Percentiles rank a stretch among this genome's conserved stretches.
Evolutionary conservation across 805 yeast species (phyloP).

Genomic region (Teunomyces stri): DNA sequence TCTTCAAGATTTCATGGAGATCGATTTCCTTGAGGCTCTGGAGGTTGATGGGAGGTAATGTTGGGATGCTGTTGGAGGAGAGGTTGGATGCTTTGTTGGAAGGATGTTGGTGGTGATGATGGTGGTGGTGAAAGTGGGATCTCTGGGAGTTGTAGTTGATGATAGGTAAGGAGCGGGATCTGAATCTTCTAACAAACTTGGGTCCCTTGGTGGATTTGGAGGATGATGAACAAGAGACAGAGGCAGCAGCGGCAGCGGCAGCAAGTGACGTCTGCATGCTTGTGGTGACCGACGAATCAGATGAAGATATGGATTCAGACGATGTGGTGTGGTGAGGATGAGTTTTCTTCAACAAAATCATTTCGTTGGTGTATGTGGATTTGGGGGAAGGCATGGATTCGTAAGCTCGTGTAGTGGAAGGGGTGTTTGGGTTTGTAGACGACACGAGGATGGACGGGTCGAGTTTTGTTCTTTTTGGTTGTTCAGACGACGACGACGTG

Average conservation of each 20-base stretch:
- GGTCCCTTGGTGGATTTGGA: constrained; percentile 28
- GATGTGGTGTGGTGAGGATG: constrained; percentile 6
- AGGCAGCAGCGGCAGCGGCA: not conserved
- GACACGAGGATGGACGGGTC: constrained; percentile 15
- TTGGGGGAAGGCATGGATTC: constrained; percentile 11
- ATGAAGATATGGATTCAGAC: not conserved
- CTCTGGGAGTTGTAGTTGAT: constrained; percentile 30
- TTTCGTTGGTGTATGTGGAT: constrained; percentile 8
- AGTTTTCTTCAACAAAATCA: constrained; percentile 6
- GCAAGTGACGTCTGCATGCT: constrained; percentile 2
- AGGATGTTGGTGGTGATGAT: constrained; percentile 12
- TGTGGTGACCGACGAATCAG: not conserved
- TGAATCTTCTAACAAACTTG: constrained; percentile 32
- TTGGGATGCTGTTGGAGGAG: constrained; percentile 30
- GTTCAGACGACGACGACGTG: constrained; percentile 9
- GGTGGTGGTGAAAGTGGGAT: constrained; percentile 17
- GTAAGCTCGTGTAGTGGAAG: constrained; percentile 10
- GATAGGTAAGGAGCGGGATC: constrained; percentile 42
- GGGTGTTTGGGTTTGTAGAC: constrained; percentile 13
- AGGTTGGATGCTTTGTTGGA: constrained; percentile 1
- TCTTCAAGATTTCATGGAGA: constrained; percentile 80
- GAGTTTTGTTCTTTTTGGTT: constrained; percentile 21
- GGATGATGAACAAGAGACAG: too few relatives aligned
- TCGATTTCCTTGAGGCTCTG: constrained; percentile 84
- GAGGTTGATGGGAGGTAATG: constrained; percentile 78